Base-by-base conservation (phyloP, 1,284 basidiomycete species). In the Sparassis latifolia region DNA sequence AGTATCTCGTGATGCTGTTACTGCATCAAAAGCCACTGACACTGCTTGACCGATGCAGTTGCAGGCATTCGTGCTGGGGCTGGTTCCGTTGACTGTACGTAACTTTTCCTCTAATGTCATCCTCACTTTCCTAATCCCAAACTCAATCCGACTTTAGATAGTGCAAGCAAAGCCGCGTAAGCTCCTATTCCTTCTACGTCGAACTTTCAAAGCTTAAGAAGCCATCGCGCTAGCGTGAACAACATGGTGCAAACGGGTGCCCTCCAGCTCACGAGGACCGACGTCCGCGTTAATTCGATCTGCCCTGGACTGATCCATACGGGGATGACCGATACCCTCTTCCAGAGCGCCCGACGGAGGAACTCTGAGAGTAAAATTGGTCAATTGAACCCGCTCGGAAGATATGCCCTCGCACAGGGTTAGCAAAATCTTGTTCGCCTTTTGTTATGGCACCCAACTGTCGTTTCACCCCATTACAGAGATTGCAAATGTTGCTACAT, bases 261-360 rank as follows among this genome's bases (percentile, higher is more conserved):
- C 1, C 91, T 87, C 66, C 89, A 93, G 66, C 76, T 96, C n/a
- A 77, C 82, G 53, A 84, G 79, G 57, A 85, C 83, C 2, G 89
- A 92, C 65, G 77, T 97, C 55, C 85, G 94, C 38, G 86, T 96
- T 55, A 97, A 97, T 67, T 80, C 88, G 12, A 82, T 97, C 55
- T 95, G 92, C 62, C 94, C 94, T 2, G 94, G 94, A 20, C 69
- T 97, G 45, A 93, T 97, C 59, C 89, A 95, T 69, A 95, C 92
- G 1, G 87, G 84, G 35, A 93, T 95, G 90, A 93, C 93, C 0
- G 69, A 69, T 48, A 62, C 62, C 4, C 77, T 84, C 20, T 97
- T 97, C 59, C 82, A 89, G 31, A 77, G 79, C 50, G 92, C 94
- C 32, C 80, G 86, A 37, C 66, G 79, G 53, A 77, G 83, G 33